phyloP scores from a whole-genome alignment of 2,329 filamentous ascomycete genomes.

The Stemphylium beticola region DNA sequence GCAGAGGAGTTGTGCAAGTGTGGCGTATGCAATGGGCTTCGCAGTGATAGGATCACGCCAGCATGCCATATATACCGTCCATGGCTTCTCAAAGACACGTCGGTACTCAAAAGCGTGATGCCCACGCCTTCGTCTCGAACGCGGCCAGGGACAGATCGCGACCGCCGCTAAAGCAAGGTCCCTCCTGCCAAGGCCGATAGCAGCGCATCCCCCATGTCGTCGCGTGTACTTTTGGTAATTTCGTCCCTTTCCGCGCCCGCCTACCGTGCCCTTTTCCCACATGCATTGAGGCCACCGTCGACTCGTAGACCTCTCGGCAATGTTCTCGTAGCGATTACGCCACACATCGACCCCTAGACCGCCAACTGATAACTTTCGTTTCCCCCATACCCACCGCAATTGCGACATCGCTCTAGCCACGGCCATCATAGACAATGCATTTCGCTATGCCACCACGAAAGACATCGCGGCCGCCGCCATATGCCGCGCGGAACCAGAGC shows the following conservation, averaged over 20 bases:
- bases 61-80: neutral
- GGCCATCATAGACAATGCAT: slow-evolving; percentile 64
- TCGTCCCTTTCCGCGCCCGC: slow-evolving; percentile 19
- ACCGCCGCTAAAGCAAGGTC: slow-evolving; percentile 22
- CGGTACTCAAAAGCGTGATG: neutral
- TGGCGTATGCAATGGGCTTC: neutral
- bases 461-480: slow-evolving; percentile 76
- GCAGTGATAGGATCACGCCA: neutral
- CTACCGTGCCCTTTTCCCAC: neutral
- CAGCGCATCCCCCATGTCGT: slow-evolving; percentile 18
- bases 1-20: slow-evolving; percentile 7
- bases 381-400: slow-evolving; percentile 12
- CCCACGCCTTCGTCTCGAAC: neutral
- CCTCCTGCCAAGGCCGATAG: slow-evolving; percentile 22
- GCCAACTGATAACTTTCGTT: slow-evolving; percentile 30
- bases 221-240: slow-evolving; percentile 20
- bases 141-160: neutral
- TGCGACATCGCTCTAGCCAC: slow-evolving; percentile 25
- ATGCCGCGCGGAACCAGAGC: slow-evolving; percentile 64
- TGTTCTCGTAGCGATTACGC: slow-evolving; percentile 22
- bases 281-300: neutral
- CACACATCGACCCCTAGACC: slow-evolving; percentile 2
- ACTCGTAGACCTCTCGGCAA: slow-evolving; percentile 14
- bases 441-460: slow-evolving; percentile 89
- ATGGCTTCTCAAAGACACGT: neutral